These are phyloP conservation scores for Suillus subaureus DNA, from an alignment of 768 basidiomycete species.

Conservation along the genomic window DNA sequence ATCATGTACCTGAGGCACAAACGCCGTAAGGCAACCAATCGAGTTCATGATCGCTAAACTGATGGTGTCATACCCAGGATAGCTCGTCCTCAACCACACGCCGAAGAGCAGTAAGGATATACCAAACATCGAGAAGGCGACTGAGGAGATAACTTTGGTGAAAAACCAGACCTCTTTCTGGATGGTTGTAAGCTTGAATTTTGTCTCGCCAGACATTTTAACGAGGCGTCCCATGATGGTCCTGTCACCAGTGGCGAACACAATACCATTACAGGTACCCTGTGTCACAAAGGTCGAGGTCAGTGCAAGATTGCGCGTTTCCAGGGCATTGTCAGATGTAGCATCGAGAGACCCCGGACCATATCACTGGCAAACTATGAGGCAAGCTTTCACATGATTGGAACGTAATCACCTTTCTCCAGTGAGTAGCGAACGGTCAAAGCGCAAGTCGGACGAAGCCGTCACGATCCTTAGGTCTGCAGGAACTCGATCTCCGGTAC, in stretches of 20 bases:
- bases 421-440: slow-evolving; percentile 57
- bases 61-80: slow-evolving; percentile 37
- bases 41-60: slow-evolving; percentile 40
- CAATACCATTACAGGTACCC: slow-evolving; percentile 43
- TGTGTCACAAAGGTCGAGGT: slow-evolving; percentile 46
- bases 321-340: slow-evolving; percentile 52
- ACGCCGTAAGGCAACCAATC: slow-evolving; percentile 41
- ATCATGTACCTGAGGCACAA: slow-evolving; percentile 41
- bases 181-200: slow-evolving; percentile 48
- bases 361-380: slow-evolving; percentile 35
- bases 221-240: slow-evolving; percentile 57
- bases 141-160: slow-evolving; percentile 50
- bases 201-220: slow-evolving; percentile 49
- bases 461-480: slow-evolving; percentile 60
- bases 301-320: slow-evolving; percentile 51
- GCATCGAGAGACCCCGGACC: slow-evolving; percentile 46
- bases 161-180: slow-evolving; percentile 54
- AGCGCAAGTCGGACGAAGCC: slow-evolving; percentile 51
- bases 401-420: slow-evolving; percentile 42
- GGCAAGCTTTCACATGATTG: not conserved
- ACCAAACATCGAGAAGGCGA: slow-evolving; percentile 42
- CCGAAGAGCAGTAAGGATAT: slow-evolving; percentile 43
- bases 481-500: slow-evolving; percentile 58
- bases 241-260: slow-evolving; percentile 46
- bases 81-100: slow-evolving; percentile 43